A percentile compares a stretch with the other conserved stretches of the same genome.
phyloP scores from a whole-genome alignment of 306 rosid genomes.

The Vachellia pachyceras region DNA sequence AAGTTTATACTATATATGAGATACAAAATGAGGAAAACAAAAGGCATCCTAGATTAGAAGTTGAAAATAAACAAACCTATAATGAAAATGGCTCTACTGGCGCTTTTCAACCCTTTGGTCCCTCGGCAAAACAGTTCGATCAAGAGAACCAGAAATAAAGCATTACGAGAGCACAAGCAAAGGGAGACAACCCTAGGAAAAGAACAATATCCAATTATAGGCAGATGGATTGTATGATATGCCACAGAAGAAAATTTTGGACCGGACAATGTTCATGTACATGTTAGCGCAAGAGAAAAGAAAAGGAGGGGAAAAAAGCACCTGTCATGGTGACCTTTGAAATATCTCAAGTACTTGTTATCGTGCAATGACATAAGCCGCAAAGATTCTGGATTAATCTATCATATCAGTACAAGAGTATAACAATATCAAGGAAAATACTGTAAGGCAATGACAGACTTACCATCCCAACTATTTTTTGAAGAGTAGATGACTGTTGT shows the following conservation, averaged over 20 bases:
- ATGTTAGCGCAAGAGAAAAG: background rate
- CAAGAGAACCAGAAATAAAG: constrained; percentile 93
- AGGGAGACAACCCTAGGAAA: constrained; percentile 86
- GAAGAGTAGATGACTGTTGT: constrained; percentile 97
- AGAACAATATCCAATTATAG: constrained; percentile 20
- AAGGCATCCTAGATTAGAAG: background rate
- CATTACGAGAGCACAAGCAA: constrained; percentile 87
- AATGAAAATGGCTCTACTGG: constrained; percentile 58
- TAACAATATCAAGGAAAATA: constrained; percentile 2
- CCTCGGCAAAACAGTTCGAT: constrained; percentile 92
- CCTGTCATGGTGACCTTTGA: constrained; percentile 99
- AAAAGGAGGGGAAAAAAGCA: constrained; percentile 20
- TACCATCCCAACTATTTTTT: constrained; percentile 99
- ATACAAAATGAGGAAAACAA: constrained; percentile 8
- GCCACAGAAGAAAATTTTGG: background rate
- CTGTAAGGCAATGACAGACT: constrained; percentile 23
- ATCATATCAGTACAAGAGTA: constrained; percentile 32
- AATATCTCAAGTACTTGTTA: constrained; percentile 94
- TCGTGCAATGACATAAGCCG: constrained; percentile 92
- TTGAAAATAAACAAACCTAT: constrained; percentile 31
- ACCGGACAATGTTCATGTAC: constrained; percentile 23
- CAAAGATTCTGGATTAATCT: constrained; percentile 69
- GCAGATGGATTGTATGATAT: constrained; percentile 2
- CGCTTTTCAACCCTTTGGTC: constrained; percentile 95
- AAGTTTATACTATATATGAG: constrained; percentile 31